Percentiles rank a stretch among this genome's conserved stretches.
Evolutionary conservation across 75 land plant genomes (phyloP).

Genomic region (Larix kaempferi): DNA sequence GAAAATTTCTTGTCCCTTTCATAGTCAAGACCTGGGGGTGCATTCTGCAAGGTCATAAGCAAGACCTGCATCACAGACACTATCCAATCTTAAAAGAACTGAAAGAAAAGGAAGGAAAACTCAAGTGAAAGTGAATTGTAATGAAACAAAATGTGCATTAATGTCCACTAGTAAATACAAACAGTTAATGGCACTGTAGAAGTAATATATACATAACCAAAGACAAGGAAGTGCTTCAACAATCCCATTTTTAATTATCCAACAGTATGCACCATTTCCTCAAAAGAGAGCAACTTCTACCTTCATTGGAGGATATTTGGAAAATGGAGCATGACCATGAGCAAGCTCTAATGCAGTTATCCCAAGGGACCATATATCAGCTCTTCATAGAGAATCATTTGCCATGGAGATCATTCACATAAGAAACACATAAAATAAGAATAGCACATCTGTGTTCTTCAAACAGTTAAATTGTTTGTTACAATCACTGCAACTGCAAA

Average conservation of each 20-base stretch:
- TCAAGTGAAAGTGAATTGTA: neutral
- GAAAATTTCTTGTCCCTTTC: conserved; percentile 88
- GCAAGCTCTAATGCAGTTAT: conserved; percentile 98
- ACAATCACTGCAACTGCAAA: conserved; percentile 9
- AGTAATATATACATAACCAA: too few species aligned
- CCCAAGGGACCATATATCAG: conserved; percentile 99
- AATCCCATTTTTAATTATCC: neutral
- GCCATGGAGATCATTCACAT: neutral
- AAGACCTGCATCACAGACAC: conserved; percentile 56
- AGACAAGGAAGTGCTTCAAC: too few species aligned
- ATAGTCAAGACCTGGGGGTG: conserved; percentile 97
- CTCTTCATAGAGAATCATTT: conserved; percentile 43
- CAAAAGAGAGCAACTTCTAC: conserved; percentile 22
- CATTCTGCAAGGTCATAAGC: conserved; percentile 97
- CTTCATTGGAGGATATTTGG: conserved; percentile 99
- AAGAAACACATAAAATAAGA: neutral
- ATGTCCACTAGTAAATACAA: too few species aligned
- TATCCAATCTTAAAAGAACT: neutral
- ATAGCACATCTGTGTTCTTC: neutral
- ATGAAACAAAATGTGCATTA: too few species aligned
- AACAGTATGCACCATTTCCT: neutral
- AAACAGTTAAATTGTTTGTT: conserved; percentile 8
- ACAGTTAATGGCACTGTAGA: too few species aligned
- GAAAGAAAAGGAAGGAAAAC: neutral
- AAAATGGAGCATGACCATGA: conserved; percentile 99